Evolutionary conservation across 2,329 filamentous ascomycete species (phyloP), one percentile per base, ranked within the genome.

Genomic region (Mycosphaerella sp.): DNA sequence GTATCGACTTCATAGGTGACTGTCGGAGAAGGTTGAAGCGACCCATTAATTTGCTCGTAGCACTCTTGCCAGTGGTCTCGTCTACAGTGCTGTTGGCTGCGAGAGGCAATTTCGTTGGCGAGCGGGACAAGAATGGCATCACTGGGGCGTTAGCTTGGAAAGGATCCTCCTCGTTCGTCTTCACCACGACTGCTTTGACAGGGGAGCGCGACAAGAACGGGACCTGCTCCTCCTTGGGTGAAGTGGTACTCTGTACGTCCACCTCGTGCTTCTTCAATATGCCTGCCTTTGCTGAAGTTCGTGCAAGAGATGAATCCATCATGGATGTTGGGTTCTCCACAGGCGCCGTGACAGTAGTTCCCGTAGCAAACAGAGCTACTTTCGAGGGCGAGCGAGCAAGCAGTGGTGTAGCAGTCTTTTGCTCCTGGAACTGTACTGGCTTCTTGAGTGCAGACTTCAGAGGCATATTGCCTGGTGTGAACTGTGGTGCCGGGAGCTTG

Each of bases 1-100:
- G 75, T 54, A 85, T 84, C 1, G 80, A 83, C 59, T 79, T 82
- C 53, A 84, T 72, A 10, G 73, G 72, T n/a, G 71, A 70, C 25
- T 76, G 62, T n/a, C 71, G 76, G 25, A 80, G 75, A 6, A 80
- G 61, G 50, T 73, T 71, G 54, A 71, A 68, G 54, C 69, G 73
- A 17, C 68, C 65, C 30, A 73, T 65, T 21, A 71, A 62, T 41
- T 70, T 69, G 49, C 64, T 66, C 13, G 58, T 56, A 2, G 50
- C 55, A 16, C 53, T 53, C 44, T 65, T 64, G n/a, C 58, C 70
- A 48, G 47, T 66, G 45, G 57, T 68, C 50, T 54, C 52, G 6
- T 51, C 45, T 9, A 44, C 53, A 6, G 32, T 46, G 16, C 27
- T 41, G 1, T 17, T 30, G 16, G 30, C 41, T 13, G 52, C 49